A percentile compares a stretch with the other conserved stretches of the same genome.
phyloP scores from a whole-genome alignment of 257 asterid species.

The Fraxinus excelsior region DNA sequence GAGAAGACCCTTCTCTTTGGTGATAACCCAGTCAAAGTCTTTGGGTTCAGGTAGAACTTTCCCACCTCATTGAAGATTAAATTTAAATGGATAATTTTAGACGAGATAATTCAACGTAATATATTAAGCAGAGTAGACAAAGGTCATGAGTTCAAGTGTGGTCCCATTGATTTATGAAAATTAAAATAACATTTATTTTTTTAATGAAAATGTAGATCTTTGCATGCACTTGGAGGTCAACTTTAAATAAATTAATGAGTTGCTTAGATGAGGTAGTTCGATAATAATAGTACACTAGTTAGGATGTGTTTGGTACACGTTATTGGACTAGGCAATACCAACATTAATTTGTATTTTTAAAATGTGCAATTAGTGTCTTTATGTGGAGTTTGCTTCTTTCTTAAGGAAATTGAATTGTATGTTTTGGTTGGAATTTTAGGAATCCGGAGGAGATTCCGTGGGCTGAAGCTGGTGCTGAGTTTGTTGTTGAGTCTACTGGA shows the following conservation, averaged over 20 bases:
- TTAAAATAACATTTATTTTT: background rate
- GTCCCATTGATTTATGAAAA: background rate
- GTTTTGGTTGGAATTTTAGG: conserved; percentile 25
- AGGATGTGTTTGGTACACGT: background rate
- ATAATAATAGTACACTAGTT: background rate
- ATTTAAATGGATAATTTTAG: background rate
- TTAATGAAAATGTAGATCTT: background rate
- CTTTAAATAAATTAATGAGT: background rate
- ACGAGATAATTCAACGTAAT: background rate
- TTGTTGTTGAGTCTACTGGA: conserved; percentile 74
- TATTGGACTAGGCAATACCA: background rate
- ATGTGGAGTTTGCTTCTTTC: background rate
- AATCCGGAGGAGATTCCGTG: conserved; percentile 81
- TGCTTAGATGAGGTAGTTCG: background rate
- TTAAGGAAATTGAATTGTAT: background rate
- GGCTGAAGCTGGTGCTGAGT: conserved; percentile 76
- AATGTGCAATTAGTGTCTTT: background rate
- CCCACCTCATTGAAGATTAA: background rate
- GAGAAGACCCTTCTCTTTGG: conserved; percentile 26
- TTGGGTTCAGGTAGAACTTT: background rate
- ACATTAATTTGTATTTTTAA: background rate
- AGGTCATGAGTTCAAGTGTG: background rate
- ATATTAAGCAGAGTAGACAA: background rate
- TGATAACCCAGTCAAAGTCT: conserved; percentile 12
- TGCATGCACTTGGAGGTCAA: background rate